Conservation (phyloP, 2,329 filamentous ascomycete genomes). For the Alternaria consortialis region DNA sequence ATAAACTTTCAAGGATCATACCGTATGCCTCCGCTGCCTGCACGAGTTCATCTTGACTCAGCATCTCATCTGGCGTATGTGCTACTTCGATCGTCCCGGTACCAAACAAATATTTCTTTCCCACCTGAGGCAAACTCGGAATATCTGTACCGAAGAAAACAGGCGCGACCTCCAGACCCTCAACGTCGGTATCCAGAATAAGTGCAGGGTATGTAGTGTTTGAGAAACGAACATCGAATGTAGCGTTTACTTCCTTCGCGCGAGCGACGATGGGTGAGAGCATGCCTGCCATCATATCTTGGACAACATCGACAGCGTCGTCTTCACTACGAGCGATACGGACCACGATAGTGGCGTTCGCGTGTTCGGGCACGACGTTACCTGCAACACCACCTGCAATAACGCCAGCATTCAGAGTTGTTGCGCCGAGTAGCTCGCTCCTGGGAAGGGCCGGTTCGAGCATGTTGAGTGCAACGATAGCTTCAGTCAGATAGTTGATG, state of each 20-base stretch:
- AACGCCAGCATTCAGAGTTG: constrained; percentile 83
- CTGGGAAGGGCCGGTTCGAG: constrained; percentile 55
- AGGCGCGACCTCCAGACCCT: constrained; percentile 32
- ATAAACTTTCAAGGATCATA: constrained; percentile 30
- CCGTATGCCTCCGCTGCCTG: constrained; percentile 36
- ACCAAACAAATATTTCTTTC: constrained; percentile 36
- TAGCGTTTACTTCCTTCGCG: constrained; percentile 23
- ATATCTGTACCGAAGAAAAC: constrained; percentile 41
- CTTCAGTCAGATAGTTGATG: constrained; percentile 78
- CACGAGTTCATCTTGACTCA: constrained; percentile 33
- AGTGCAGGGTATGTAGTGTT: constrained; percentile 20
- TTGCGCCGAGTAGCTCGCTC: constrained; percentile 51
- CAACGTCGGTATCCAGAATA: constrained; percentile 34
- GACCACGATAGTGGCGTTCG: constrained; percentile 72
- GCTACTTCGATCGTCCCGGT: constrained; percentile 34
- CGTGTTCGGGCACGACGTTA: constrained; percentile 83
- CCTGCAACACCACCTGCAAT: constrained; percentile 83
- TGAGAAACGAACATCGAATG: constrained; percentile 25
- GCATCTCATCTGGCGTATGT: constrained; percentile 32
- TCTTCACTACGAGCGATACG: constrained; percentile 34
- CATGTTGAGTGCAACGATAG: constrained; percentile 70
- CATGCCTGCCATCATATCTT: constrained; percentile 29
- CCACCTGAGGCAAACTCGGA: constrained; percentile 31
- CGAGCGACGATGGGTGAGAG: constrained; percentile 25
- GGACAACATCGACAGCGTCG: constrained; percentile 25